Percentiles rank a stretch among this genome's conserved stretches.
phyloP scores from a whole-genome alignment of 1,284 basidiomycete genomes.

The Malassezia japonica region DNA sequence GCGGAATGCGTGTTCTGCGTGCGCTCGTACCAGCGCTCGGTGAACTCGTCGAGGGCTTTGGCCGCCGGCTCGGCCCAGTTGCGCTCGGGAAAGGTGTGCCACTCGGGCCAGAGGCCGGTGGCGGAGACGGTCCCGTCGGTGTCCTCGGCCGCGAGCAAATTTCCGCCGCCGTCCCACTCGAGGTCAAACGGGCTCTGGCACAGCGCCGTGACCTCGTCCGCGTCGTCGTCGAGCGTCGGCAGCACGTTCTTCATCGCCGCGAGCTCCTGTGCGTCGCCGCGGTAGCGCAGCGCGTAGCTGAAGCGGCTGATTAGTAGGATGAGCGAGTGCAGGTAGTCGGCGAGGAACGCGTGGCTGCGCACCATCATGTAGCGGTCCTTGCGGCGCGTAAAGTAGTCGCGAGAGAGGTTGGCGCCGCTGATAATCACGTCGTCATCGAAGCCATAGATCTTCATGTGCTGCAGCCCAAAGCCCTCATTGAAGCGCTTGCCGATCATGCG shows the following conservation, averaged over 20 bases:
- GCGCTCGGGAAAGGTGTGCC: slow-evolving; percentile 8
- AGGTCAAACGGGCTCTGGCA: slow-evolving; percentile 20
- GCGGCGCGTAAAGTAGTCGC: slow-evolving; percentile 86
- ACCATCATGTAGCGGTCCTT: slow-evolving; percentile 89
- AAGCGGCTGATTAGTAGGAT: slow-evolving; percentile 62
- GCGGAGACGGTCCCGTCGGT: slow-evolving; percentile 13
- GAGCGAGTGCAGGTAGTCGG: slow-evolving; percentile 75
- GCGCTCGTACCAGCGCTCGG: slow-evolving; percentile 21
- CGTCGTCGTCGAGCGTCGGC: slow-evolving; percentile 1
- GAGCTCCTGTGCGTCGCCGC: slow-evolving; percentile 11
- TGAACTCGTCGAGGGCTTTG: slow-evolving; percentile 21
- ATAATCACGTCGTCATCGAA: slow-evolving; percentile 84
- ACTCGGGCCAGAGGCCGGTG: background rate
- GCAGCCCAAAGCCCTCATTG: slow-evolving; percentile 96
- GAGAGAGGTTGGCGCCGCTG: slow-evolving; percentile 88
- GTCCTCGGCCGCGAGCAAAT: slow-evolving; percentile 16
- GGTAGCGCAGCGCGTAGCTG: slow-evolving; percentile 55
- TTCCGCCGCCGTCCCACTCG: slow-evolving; percentile 35
- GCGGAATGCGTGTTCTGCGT: background rate
- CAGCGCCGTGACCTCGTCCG: slow-evolving; percentile 1
- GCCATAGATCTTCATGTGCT: slow-evolving; percentile 95
- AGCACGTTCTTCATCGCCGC: background rate
- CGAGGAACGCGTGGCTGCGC: slow-evolving; percentile 56
- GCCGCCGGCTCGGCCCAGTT: slow-evolving; percentile 22
- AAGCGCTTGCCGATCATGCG: slow-evolving; percentile 77